Base-by-base conservation (phyloP, 2,329 filamentous ascomycete species). In the Sclerotinia nivalis region DNA sequence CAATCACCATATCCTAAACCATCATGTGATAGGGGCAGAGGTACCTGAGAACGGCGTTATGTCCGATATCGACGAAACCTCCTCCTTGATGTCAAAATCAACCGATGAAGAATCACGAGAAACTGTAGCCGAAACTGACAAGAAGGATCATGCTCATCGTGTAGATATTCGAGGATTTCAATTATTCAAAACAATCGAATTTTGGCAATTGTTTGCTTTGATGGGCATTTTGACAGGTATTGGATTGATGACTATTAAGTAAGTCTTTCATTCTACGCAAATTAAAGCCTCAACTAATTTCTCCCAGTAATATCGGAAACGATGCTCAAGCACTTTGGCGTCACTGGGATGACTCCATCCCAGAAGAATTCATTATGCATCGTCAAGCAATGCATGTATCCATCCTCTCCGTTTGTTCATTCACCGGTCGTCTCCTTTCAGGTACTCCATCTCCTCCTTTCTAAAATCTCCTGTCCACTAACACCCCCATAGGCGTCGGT, bases 221-320 rank as follows among this genome's bases (percentile, higher is more conserved):
- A 92, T 99, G 86, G 93, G 90, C 52, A 87, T 97, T n/a, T 84
- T 98, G 72, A 93, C 93, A 7, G 96, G 96, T 66, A 91, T 97
- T 75, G 96, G 96, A 15, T 83, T 99, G 74, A 99, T 99, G 96
- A 98, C 95, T 0, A 99, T 99, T 82, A 99, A 99, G 93, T 97
- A 85, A 80, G 91, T 83, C 40, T 47, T 31, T n/a, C 34, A 43
- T 58, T 82, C 20, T 37, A 31, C 8, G 15, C 20, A 28, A 18
- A 47, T 37, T 25, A n/a, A 37, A 28, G 12, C 8, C 58, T 20
- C 47, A 52, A 64, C 62, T 66, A 34, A 66, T 28, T 13, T 43
- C 34, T 22, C 20, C 22, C 75, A 97, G 93, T 82, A 99, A 99
- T 76, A 97, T 98, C 77, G 96, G 96, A 56, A 96, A 97, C 78